phyloP scores from a whole-genome alignment of 495 filamentous ascomycete species.

The Physcia stellaris region DNA sequence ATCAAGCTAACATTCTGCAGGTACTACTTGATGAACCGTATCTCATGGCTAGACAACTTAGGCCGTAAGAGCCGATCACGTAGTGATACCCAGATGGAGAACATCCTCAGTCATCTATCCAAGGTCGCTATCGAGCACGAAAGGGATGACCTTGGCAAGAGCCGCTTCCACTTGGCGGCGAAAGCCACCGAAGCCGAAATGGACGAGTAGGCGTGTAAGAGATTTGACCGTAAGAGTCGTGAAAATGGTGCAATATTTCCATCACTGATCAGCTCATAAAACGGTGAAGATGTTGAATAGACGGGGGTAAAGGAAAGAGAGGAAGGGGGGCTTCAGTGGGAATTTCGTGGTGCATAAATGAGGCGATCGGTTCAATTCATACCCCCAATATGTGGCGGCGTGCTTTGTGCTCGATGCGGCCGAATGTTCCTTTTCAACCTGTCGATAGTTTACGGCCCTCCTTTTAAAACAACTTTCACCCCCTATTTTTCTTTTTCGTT shows the following conservation, averaged over 20 bases:
- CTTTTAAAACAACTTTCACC: too few species aligned
- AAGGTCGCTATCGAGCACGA: constrained; percentile 67
- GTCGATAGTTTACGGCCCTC: too few species aligned
- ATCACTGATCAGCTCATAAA: background rate
- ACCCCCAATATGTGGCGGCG: too few species aligned
- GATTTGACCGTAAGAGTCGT: background rate
- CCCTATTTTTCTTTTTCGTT: too few species aligned
- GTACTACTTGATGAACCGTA: constrained; percentile 59
- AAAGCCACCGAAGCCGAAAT: constrained; percentile 55
- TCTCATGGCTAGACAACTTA: constrained; percentile 58
- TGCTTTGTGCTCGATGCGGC: too few species aligned
- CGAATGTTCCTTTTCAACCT: too few species aligned
- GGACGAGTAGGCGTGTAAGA: constrained; percentile 43
- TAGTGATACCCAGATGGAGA: constrained; percentile 68
- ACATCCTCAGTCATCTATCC: constrained; percentile 60
- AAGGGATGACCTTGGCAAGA: constrained; percentile 37
- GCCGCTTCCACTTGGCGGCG: constrained; percentile 45
- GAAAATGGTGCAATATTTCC: background rate
- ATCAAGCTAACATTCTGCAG: background rate
- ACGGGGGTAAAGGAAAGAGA: background rate
- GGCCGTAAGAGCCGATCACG: constrained; percentile 64
- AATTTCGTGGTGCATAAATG: too few species aligned
- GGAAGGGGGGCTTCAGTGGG: too few species aligned
- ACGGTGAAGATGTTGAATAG: background rate
- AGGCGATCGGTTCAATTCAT: too few species aligned